A percentile compares a stretch with the other conserved stretches of the same genome.
These are phyloP conservation scores for Auricularia auricula-judae DNA, from an alignment of 768 basidiomycete species.

Conservation along the genomic window DNA sequence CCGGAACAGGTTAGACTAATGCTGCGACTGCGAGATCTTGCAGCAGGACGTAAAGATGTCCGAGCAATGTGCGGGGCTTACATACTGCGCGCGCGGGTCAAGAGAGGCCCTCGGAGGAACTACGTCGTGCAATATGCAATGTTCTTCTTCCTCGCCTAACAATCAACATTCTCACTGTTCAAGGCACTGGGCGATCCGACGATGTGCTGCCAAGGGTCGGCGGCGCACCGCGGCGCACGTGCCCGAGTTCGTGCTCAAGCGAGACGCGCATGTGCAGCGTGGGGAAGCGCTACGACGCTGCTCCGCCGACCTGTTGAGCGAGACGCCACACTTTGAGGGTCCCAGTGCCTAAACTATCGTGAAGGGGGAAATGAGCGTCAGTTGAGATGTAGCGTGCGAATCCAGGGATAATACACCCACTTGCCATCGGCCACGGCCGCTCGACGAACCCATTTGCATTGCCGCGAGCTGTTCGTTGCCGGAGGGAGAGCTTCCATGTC, in stretches of 20 bases:
- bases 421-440: conserved; percentile 47
- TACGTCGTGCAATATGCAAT: not conserved
- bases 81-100: not conserved
- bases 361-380: not conserved
- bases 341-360: conserved; percentile 57
- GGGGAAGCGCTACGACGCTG: not conserved
- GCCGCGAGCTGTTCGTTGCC: conserved; percentile 6
- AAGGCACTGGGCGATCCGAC: not conserved
- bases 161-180: not conserved
- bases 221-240: not conserved
- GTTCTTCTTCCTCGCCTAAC: not conserved
- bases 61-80: not conserved
- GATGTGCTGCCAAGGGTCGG: not conserved
- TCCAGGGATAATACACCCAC: conserved; percentile 30
- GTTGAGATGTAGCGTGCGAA: not conserved
- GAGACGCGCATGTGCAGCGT: not conserved
- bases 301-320: conserved; percentile 11
- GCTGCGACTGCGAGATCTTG: no score
- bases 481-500: not conserved
- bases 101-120: not conserved
- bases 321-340: conserved; percentile 64
- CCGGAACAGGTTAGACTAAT: no score
- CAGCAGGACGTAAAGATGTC: no score
- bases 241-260: not conserved
- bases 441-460: conserved; percentile 39